A percentile compares a stretch with the other conserved stretches of the same genome.
These are phyloP conservation scores for Pseudozyma sp. DNA, from an alignment of 1,284 basidiomycete genomes.

Conservation along the genomic window DNA sequence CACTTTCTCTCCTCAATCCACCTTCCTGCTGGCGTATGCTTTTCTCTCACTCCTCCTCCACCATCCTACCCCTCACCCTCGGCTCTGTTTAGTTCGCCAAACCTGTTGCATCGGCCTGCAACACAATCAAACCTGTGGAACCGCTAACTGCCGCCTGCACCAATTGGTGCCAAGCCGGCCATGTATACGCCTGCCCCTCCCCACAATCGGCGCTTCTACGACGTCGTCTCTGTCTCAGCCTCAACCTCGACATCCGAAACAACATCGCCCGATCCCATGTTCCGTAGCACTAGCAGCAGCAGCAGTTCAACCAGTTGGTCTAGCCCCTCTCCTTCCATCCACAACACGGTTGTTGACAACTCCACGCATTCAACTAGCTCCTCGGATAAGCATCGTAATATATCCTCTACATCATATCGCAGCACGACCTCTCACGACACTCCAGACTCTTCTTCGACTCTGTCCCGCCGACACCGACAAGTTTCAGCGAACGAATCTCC, in stretches of 20 bases:
- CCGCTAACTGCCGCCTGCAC: conserved; percentile 1
- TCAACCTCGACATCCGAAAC: conserved; percentile 20
- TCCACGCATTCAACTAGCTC: background rate
- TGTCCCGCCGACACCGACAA: background rate
- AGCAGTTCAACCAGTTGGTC: conserved; percentile 11
- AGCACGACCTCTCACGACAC: background rate
- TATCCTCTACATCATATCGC: background rate
- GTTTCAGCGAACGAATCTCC: background rate
- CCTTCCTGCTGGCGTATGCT: conserved; percentile 12
- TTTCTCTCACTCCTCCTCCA: conserved; percentile 11
- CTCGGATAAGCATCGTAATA: background rate
- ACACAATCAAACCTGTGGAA: conserved; percentile 2
- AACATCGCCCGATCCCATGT: conserved; percentile 20
- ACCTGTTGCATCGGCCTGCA: conserved; percentile 7
- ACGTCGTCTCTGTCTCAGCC: conserved; percentile 11
- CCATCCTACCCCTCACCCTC: conserved; percentile 6
- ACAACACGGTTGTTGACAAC: conserved; percentile 3
- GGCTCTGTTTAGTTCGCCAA: background rate
- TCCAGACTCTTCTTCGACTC: background rate
- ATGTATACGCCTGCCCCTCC: conserved; percentile 19
- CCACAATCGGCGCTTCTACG: conserved; percentile 8
- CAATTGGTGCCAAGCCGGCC: conserved; percentile 10
- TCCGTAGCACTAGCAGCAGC: conserved; percentile 13
- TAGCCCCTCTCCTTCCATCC: background rate
- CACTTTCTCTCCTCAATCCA: conserved; percentile 3